These are phyloP conservation scores for Pseudoperonospora humuli DNA, from an alignment of 352 stramenopile genomes.

Conservation along the genomic window DNA sequence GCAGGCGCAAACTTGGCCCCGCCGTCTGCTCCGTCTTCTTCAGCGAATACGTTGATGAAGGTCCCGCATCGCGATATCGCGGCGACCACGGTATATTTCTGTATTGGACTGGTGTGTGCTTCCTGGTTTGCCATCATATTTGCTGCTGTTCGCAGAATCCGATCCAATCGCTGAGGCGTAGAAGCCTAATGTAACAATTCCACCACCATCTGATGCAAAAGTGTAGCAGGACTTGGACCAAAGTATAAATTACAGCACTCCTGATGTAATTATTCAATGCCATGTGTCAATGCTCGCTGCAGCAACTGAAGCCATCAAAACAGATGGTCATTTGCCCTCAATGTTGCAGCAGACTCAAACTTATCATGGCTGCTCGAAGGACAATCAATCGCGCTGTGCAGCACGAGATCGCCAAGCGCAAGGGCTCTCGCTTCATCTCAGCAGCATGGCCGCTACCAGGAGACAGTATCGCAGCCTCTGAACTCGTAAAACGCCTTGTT, in stretches of 20 bases:
- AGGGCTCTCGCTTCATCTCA: constrained; percentile 75
- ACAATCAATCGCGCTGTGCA: constrained; percentile 49
- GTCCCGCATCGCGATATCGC: constrained; percentile 14
- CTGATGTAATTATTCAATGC: too few relatives aligned
- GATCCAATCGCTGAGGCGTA: constrained; percentile 11
- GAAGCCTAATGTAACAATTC: constrained; percentile 4
- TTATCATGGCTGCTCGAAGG: constrained; percentile 19
- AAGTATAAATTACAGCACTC: too few relatives aligned
- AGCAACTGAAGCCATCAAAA: neutral
- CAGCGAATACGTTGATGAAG: constrained; percentile 6
- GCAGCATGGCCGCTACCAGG: constrained; percentile 42
- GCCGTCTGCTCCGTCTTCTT: constrained; percentile 10
- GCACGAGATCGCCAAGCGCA: constrained; percentile 75
- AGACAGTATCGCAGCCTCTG: constrained; percentile 18
- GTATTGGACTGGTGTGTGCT: constrained; percentile 39
- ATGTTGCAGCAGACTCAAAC: constrained; percentile 8
- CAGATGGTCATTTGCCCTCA: neutral
- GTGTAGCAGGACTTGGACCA: too few relatives aligned
- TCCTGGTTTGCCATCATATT: constrained; percentile 48
- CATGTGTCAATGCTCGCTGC: too few relatives aligned
- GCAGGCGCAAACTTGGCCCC: constrained; percentile 1
- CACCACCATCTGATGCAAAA: too few relatives aligned
- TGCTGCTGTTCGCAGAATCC: constrained; percentile 32
- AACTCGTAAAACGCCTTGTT: constrained; percentile 40
- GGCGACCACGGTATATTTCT: constrained; percentile 35